Percentiles rank a stretch among this genome's conserved stretches.
Evolutionary conservation across 306 rosid species (phyloP).

Genomic region (Cicer yamashitae): DNA sequence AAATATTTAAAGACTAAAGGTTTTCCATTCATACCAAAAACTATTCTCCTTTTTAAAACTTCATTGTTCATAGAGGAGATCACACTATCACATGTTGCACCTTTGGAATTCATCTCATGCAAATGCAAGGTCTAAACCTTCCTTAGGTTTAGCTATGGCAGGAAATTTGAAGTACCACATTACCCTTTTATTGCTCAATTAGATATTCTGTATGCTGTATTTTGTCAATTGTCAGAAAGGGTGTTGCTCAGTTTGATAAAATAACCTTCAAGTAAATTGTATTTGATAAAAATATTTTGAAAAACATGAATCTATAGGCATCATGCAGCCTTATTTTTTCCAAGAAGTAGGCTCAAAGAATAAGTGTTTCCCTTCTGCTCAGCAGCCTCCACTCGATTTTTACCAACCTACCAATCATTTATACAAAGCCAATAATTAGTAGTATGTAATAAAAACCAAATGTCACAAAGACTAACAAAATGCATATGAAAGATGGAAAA

Average conservation of each 20-base stretch:
- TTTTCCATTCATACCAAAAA: neutral
- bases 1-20: too few species aligned
- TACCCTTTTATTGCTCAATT: neutral
- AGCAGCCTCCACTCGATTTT: constrained; percentile 82
- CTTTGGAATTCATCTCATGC: neutral
- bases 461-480: neutral
- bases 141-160: neutral
- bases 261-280: constrained; percentile 23
- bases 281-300: constrained; percentile 7
- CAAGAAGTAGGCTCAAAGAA: constrained; percentile 73
- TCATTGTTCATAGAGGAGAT: neutral
- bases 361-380: constrained; percentile 77
- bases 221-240: constrained; percentile 8
- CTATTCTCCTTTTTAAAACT: neutral
- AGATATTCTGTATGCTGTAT: neutral
- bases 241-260: constrained; percentile 17
- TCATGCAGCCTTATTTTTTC: constrained; percentile 70
- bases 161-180: neutral
- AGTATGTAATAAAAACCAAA: constrained; percentile 14
- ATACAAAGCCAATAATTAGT: constrained; percentile 5
- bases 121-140: neutral
- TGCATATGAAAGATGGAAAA: constrained; percentile 32
- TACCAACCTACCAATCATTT: constrained; percentile 65
- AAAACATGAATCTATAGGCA: constrained; percentile 15
- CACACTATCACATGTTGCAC: neutral